Conservation (phyloP, 768 basidiomycete species). For the Gyrodon lividus region DNA sequence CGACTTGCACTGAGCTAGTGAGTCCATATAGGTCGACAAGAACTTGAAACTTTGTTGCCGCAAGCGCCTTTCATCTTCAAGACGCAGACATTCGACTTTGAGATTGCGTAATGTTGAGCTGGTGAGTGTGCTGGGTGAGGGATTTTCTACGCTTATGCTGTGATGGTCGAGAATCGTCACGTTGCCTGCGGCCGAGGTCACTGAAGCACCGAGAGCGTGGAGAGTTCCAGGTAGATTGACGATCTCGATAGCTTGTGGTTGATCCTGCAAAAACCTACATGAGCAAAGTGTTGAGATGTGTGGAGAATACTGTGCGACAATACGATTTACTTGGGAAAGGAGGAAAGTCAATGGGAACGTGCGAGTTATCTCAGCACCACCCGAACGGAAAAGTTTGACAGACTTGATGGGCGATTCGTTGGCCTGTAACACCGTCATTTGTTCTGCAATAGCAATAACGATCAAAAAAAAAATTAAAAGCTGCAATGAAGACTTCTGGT, state of each 20-base stretch:
- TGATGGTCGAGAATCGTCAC: slow-evolving; percentile 17
- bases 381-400: slow-evolving; percentile 17
- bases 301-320: not conserved
- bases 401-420: slow-evolving; percentile 15
- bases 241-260: slow-evolving; percentile 14
- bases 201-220: slow-evolving; percentile 9
- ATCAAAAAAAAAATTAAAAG: not conserved
- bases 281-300: not conserved
- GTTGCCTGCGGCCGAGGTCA: slow-evolving; percentile 9
- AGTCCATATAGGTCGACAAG: slow-evolving; percentile 28
- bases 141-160: not conserved
- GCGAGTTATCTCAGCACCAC: slow-evolving; percentile 18
- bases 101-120: slow-evolving; percentile 9
- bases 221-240: slow-evolving; percentile 11
- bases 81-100: slow-evolving; percentile 7
- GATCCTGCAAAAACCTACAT: slow-evolving; percentile 12
- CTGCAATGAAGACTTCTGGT: not conserved
- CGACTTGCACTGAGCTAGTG: slow-evolving; percentile 23
- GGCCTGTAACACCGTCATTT: slow-evolving; percentile 8
- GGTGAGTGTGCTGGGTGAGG: not conserved
- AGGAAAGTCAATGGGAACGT: slow-evolving; percentile 16
- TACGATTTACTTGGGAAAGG: slow-evolving; percentile 4
- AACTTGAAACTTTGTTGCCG: slow-evolving; percentile 22
- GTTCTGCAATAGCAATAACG: slow-evolving; percentile 3
- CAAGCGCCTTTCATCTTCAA: slow-evolving; percentile 19